phyloP scores from a whole-genome alignment of 768 basidiomycete species.

The Dictyophora rubrovolvata region DNA sequence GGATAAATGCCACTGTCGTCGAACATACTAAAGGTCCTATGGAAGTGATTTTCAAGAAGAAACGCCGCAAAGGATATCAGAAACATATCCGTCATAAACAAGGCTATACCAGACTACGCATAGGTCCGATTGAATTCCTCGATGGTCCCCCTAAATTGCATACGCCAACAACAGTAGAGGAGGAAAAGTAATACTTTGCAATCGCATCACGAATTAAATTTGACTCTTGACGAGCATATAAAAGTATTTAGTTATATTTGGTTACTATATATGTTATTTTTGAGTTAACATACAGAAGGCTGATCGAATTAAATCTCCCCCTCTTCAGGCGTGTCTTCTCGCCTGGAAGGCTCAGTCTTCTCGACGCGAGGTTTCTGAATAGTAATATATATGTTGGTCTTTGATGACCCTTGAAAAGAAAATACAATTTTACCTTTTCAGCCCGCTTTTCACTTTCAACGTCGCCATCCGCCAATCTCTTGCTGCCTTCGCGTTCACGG shows the following conservation, averaged over 20 bases:
- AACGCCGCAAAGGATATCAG: constrained; percentile 95
- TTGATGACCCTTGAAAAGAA: constrained; percentile 40
- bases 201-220: too few species aligned
- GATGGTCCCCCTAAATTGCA: constrained; percentile 15
- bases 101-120: constrained; percentile 87
- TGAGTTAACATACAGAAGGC: neutral
- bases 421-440: constrained; percentile 47
- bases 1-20: constrained; percentile 81
- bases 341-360: constrained; percentile 20
- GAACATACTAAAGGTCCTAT: constrained; percentile 95
- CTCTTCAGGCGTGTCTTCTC: constrained; percentile 79
- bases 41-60: constrained; percentile 92
- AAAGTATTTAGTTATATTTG: constrained; percentile 12
- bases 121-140: constrained; percentile 64
- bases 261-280: constrained; percentile 10
- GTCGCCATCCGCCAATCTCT: constrained; percentile 25
- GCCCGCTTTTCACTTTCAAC: constrained; percentile 25
- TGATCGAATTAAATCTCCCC: constrained; percentile 57
- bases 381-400: constrained; percentile 28
- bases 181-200: too few species aligned
- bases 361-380: constrained; percentile 1
- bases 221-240: constrained; percentile 10
- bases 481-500: constrained; percentile 17
- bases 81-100: constrained; percentile 91
- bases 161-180: neutral